These are phyloP conservation scores for Pythium dissotocum DNA, from an alignment of 352 stramenopile species.

Conservation along the genomic window DNA sequence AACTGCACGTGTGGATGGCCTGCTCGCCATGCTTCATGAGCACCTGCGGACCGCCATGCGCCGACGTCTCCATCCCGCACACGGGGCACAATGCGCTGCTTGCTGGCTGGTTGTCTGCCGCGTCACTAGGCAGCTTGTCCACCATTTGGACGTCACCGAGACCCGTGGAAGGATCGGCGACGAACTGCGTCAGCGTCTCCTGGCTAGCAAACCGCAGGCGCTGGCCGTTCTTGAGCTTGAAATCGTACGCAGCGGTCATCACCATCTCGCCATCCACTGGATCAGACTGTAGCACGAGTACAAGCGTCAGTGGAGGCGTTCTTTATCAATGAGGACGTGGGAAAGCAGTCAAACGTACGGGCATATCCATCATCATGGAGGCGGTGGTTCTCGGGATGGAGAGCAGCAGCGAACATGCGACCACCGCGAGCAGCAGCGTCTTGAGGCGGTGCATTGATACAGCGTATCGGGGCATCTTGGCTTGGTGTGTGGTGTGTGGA, in stretches of 20 bases:
- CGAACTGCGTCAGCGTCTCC: slow-evolving; percentile 54
- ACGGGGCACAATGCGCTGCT: slow-evolving; percentile 50
- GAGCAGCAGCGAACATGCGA: slow-evolving; percentile 3
- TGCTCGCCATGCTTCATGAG: slow-evolving; percentile 60
- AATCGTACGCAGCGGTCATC: slow-evolving; percentile 57
- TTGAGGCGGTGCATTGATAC: slow-evolving; percentile 8
- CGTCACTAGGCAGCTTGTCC: slow-evolving; percentile 4
- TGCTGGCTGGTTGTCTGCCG: neutral
- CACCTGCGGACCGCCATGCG: slow-evolving; percentile 46
- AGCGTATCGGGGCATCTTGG: neutral
- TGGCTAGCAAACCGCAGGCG: slow-evolving; percentile 55
- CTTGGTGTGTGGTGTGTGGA: neutral
- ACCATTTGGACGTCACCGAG: slow-evolving; percentile 45
- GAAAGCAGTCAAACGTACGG: slow-evolving; percentile 34
- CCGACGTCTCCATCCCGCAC: slow-evolving; percentile 68
- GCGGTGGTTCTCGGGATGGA: slow-evolving; percentile 24
- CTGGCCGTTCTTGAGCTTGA: slow-evolving; percentile 70
- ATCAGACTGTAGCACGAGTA: slow-evolving; percentile 36
- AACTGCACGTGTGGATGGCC: slow-evolving; percentile 65
- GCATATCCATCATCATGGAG: slow-evolving; percentile 57
- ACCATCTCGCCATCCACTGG: slow-evolving; percentile 70
- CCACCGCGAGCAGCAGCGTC: slow-evolving; percentile 20
- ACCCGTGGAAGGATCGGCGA: slow-evolving; percentile 47
- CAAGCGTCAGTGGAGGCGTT: neutral
- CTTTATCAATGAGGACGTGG: neutral